A percentile compares a stretch with the other conserved stretches of the same genome.
These are phyloP conservation scores for Quercus lobata DNA, from an alignment of 331 rosid species.

Conservation along the genomic window DNA sequence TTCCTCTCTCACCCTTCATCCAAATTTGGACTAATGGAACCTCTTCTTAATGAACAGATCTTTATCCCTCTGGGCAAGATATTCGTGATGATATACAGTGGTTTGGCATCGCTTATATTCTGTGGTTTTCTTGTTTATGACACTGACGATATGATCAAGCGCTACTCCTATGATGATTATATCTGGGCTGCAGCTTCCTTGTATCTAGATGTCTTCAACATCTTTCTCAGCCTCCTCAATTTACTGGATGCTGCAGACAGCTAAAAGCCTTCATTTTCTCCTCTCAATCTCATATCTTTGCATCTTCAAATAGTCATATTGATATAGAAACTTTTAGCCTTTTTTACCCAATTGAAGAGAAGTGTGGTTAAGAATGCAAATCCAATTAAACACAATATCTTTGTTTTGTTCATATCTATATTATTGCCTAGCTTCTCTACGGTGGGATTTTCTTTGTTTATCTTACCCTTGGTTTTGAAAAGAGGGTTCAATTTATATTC, in stretches of 20 bases:
- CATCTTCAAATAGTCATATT: not conserved
- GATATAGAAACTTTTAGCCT: not conserved
- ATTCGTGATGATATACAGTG: conserved; percentile 10
- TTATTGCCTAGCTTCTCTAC: too few relatives aligned
- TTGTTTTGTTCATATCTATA: not conserved
- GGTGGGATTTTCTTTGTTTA: too few relatives aligned
- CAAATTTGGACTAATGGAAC: not conserved
- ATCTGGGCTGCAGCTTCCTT: conserved; percentile 34
- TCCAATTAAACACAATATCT: not conserved
- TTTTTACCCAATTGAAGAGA: not conserved
- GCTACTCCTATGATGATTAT: conserved; percentile 32
- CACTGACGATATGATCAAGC: conserved; percentile 28
- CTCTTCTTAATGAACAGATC: conserved; percentile 14
- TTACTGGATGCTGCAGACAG: conserved; percentile 4
- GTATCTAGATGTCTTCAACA: conserved; percentile 27
- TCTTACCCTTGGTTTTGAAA: too few relatives aligned
- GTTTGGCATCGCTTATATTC: conserved; percentile 28
- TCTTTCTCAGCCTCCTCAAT: conserved; percentile 19
- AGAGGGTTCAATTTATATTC: too few relatives aligned
- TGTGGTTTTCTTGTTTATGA: conserved; percentile 32
- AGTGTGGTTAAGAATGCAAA: not conserved
- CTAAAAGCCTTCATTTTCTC: not conserved
- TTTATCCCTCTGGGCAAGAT: conserved; percentile 25
- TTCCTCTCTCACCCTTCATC: not conserved
- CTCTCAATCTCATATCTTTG: not conserved